Evolutionary conservation across 2,329 filamentous ascomycete species (phyloP), one percentile per base, ranked within the genome.

Genomic region (Verticillium longisporum): DNA sequence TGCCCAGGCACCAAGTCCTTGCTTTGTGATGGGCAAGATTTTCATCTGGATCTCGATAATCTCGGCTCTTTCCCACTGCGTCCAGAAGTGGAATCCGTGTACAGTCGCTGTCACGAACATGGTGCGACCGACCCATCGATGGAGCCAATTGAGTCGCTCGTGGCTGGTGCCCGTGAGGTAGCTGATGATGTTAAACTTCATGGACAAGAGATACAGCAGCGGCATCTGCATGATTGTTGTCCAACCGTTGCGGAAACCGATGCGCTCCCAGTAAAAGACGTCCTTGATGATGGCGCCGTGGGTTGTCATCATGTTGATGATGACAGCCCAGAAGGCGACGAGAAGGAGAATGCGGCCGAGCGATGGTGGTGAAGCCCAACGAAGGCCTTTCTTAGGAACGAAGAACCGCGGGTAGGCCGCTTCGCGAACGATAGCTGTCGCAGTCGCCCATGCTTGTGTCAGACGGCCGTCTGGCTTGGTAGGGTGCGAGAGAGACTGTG

Each of bases 111-210:
- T 89, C 15, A 90, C 74, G 38, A 91, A 81, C 75, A 91, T 83
- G 60, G 86, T 88, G 62, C 88, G 81, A 3, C 85, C 86, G 10
- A 87, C 83, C 88, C 88, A 91, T 63, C 88, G 82, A 68, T 91
- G 88, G 59, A 90, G 73, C 88, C 88, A 91, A 70, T 89, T 90
- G 61, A 91, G 75, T 9, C 86, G 80, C 73, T 91, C 88, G 68
- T 90, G 85, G 63, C 86, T 86, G 10, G 82, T 80, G 11, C 88
- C 88, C 4, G 82, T 79, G 31, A 91, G 73, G 59, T 80, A 76
- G 1, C 84, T 86, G n/a, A 90, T 74, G 21, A 85, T 68, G 64
- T 78, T 86, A 63, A 80, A 78, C 68, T 87, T 87, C 64, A 82
- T 82, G 32, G 84, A 80, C 14, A 89, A 78, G 2, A 89, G 76